Evolutionary conservation across 805 yeast species (phyloP), one percentile per base, ranked within the genome.

Genomic region (Monosporozyma solicola): DNA sequence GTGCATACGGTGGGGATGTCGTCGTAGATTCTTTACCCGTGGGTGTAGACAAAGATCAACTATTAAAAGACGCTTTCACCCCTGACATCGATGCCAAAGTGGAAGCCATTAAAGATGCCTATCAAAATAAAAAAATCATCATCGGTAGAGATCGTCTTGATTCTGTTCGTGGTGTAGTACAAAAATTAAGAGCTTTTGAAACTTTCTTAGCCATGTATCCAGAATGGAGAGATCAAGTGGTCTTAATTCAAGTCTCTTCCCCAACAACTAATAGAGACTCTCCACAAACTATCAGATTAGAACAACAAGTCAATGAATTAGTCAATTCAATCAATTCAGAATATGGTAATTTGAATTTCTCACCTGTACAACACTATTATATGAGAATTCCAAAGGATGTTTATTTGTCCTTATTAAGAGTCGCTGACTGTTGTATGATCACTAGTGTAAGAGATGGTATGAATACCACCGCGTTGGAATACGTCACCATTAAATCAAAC

Each of bases 71-170:
- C 58, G 71, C 77, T 4, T 75, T 74, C 55, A 67, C 71, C 10
- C 48, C 58, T 8, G 64, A 69, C 32, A 78, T 85, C 48, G 85
- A 82, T 55, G 78, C 75, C 27, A 85, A 87, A 64, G 84, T 87
- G 10, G 55, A 72, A 24, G 82, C 87, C 2, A 79, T 94, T 54
- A 77, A 79, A 56, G 77, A 79, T 54, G 71, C 84, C 39, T 85
- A 85, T 62, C 75, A 74, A 29, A 83, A 77, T 54, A 80, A 83
- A 61, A 87, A 84, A 67, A 81, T 94, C 58, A 87, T 94, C 59
- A 85, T 94, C 43, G 99, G 99, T 32, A 82, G 99, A 66, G 99
- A 94, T 66, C 74, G 98, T 55, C 77, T 94, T 55, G 98, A 94
- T 67, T 73, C 85, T 9, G 96, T 92, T 22, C 81, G 96, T 56